A percentile compares a stretch with the other conserved stretches of the same genome.
These are phyloP conservation scores for Aspergillus fumigatiaffinis DNA, from an alignment of 2,329 filamentous ascomycete species.

Conservation along the genomic window DNA sequence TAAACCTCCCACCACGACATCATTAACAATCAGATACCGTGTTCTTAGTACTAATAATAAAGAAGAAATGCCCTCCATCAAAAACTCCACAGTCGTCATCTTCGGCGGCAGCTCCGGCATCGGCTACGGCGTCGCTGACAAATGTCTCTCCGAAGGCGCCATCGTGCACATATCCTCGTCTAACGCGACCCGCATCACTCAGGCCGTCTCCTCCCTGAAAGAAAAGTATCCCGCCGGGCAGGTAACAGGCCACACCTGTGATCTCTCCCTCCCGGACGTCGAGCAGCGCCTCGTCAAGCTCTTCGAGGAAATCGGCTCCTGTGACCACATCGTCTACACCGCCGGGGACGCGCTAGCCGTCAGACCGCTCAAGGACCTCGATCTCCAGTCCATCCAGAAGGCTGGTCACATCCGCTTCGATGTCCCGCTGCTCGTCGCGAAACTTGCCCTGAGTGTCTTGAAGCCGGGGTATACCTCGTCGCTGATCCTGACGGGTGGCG, in stretches of 20 bases:
- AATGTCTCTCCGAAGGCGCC: constrained; percentile 47
- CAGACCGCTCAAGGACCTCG: constrained; percentile 20
- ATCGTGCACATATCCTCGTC: constrained; percentile 49
- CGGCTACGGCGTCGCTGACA: constrained; percentile 51
- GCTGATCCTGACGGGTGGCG: constrained; percentile 41
- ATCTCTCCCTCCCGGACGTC: constrained; percentile 45
- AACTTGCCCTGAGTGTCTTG: constrained; percentile 37
- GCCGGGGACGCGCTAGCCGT: constrained; percentile 40
- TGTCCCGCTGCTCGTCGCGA: constrained; percentile 37
- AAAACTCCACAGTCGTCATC: constrained; percentile 44
- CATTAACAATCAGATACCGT: background rate
- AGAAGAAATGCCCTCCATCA: background rate
- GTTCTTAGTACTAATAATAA: background rate
- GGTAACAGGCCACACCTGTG: constrained; percentile 41
- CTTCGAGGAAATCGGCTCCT: constrained; percentile 7
- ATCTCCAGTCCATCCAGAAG: constrained; percentile 14
- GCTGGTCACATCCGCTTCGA: constrained; percentile 32
- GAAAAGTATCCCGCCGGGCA: constrained; percentile 39
- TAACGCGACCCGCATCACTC: constrained; percentile 33
- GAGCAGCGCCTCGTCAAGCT: constrained; percentile 37
- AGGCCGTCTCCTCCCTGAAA: constrained; percentile 39
- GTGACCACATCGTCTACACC: constrained; percentile 52
- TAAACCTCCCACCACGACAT: background rate
- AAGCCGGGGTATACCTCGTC: constrained; percentile 23
- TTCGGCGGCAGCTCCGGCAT: constrained; percentile 53